Evolutionary conservation across 1,284 basidiomycete genomes (phyloP), one percentile per base, ranked within the genome.

Genomic region (Takashimella koratensis): DNA sequence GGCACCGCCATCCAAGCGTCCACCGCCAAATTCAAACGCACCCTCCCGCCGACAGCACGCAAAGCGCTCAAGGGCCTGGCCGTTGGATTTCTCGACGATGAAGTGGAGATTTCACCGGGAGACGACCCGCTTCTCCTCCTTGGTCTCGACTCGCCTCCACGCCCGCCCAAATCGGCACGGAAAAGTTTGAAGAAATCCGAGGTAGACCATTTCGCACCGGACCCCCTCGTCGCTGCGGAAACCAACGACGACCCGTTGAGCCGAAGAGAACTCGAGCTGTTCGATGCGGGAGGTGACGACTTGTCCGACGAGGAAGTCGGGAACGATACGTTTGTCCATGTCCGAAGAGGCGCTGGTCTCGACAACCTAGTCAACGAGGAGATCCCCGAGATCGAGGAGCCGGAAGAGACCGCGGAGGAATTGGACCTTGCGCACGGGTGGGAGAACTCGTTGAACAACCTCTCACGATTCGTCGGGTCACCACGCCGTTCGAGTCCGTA

Each of bases 241-340:
- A 16, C 8, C 8, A 16, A 36, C 10, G 30, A 8, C 10, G 30
- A 36, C 30, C 30, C 30, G 8, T 36, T 36, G 30, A 36, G 10
- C 16, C 8, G 30, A 36, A 8, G 30, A 36, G 30, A 36, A 36
- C 16, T 36, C 8, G 30, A 36, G 16, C 16, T 36, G 30, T 36
- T 36, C 16, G 30, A 36, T 36, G 30, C 30, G 8, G 30, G 30
- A 8, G 16, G 8, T 36, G 30, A 36, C 30, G 30, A 16, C 10
- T 16, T 36, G 30, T 8, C 30, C 16, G 49, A 43, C 43, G 54
- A 52, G 22, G 51, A 41, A 5, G 54, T 23, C 1, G 54, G 46
- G 10, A 56, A 56, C 44, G 54, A 56, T 44, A 56, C 54, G 4
- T 56, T 56, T 23, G 51, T 51, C 20, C 43, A 43, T 16, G 20